Base-by-base conservation (phyloP, 495 filamentous ascomycete genomes). In the Podospora bellae-mahoneyi region DNA sequence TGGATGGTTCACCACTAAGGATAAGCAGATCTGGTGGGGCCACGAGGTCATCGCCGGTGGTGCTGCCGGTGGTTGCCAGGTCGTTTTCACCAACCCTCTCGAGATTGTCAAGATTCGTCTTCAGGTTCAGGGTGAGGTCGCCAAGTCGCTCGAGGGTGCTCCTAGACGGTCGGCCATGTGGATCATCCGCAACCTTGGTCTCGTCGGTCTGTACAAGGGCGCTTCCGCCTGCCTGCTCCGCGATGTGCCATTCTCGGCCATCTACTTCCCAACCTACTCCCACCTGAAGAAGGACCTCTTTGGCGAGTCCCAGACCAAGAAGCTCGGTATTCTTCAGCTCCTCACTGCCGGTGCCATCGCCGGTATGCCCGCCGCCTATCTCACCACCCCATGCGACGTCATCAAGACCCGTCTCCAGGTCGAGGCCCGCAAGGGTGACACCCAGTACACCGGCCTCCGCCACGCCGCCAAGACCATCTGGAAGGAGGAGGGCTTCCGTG, bases 41-140 rank as follows among this genome's bases (percentile, higher is more conserved):
- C 82, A 87, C 69, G 95, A 99, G 80, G 71, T 99, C 54, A 65
- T 99, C 18, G 91, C 95, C 69, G 95, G 96, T 88, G 96, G 91
- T 78, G 81, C 86, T 66, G 96, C 95, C 20, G 95, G 95, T 76
- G 95, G 80, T 68, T 97, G 94, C 81, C 95, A 98, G 90, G 95
- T 99, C 67, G 93, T 97, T 68, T 97, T 97, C 80, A 96, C 94
- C 72, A 99, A 97, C 78, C 95, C 95, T 53, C 86, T 99, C 13
- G 95, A 99, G 79, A 99, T 99, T 74, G 95, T 99, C 78, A 99
- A 99, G 84, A 99, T 99, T 72, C 91, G 95, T 72, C 87, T 99
- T 58, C 95, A 99, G 79, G 92, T 98, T 9, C 95, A 99, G 83
- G 95, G 95, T 68, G 95, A 99, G 78, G 88, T 97, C 32, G 88